Evolutionary conservation across 305 asterid genomes (phyloP), one percentile per base, ranked within the genome.

Genomic region (Solanum hybrid): DNA sequence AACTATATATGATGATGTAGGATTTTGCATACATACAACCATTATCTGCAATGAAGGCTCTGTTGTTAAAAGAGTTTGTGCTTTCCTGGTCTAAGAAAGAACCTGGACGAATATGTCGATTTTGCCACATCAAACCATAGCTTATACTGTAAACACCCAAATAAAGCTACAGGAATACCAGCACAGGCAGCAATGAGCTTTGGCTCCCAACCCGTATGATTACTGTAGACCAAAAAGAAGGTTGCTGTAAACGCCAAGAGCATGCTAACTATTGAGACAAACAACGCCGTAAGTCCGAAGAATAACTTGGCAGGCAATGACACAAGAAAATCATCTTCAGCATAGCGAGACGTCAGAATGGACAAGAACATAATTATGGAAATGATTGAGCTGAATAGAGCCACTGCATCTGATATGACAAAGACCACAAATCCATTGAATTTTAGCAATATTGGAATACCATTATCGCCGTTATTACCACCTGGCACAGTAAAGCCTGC

Each of bases 401-500:
- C 92, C 11, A 92, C 77, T 7, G 93, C 92, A 88, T 93, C 93
- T 10, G 89, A 91, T 45, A 90, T 88, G 3, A 91, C 92, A 77
- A 93, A 93, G 85, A 91, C 40, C 7, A 10, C 12, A 85, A 93
- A 93, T 14, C 87, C 91, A 15, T 26, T 13, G 0, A 56, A 22
- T 1, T 86, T 7, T 36, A 86, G 86, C 87, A 92, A 89, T 31
- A 91, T 80, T 6, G 94, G 94, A 29, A 80, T 77, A 37, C 93
- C 93, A 24, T 45, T 80, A 8, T 87, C 88, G 19, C 89, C 77
- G 1, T 86, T 40, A 42, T 90, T 92, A 22, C 94, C 92, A 4
- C 94, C 94, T 22, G 93, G 93, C 26, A 93, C 93, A 56, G 93
- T 93, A 71, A 93, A 90, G 71, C 92, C 86, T 42, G 94, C 93